Base-by-base conservation (phyloP, 2,329 filamentous ascomycete species). In the Arthrobotrys conoides region DNA sequence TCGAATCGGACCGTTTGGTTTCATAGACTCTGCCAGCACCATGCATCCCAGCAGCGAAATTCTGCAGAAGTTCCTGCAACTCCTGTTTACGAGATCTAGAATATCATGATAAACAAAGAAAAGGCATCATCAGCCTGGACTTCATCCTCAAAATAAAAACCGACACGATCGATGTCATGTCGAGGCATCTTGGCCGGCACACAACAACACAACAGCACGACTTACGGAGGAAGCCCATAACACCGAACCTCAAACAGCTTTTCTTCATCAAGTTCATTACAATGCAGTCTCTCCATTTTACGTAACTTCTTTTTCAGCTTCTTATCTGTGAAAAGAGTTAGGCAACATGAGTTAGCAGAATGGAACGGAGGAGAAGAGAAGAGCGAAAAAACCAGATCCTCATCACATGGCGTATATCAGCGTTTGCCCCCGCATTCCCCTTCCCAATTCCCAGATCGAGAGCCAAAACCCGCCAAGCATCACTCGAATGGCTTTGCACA, bases 161-260 rank as follows among this genome's bases (percentile, higher is more conserved):
- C n/a, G n/a, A n/a, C n/a, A n/a, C n/a, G n/a, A 6, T 22, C n/a
- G 30, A 61, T 10, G 38, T 9, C 20, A 51, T 10, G 38, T 63
- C 63, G 20, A 16, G 22, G 22, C 41, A 36, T 61, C n/a, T 27
- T 3, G n/a, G 6, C 12, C 44, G 53, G 30, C 18, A 30, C 18
- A 30, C 27, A 30, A 30, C 71, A 14, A n/a, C 18, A 30, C 48
- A 18, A 14, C 33, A n/a, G 9, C 33, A 38, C 30, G n/a, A 81
- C 80, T 80, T 81, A 82, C 82, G 80, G 80, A 0, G 92, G 88
- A 48, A 96, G 84, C 0, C 91, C 90, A 81, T 96, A 92, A 33
- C 94, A 88, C 81, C 92, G 91, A 78, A 97, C 90, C 83, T 96
- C 93, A 81, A 97, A 95, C 0, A 96, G 84, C 82, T 92, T 93